Evolutionary conservation across 495 filamentous ascomycete genomes (phyloP).

Genomic region (Pyrenula aspistea): DNA sequence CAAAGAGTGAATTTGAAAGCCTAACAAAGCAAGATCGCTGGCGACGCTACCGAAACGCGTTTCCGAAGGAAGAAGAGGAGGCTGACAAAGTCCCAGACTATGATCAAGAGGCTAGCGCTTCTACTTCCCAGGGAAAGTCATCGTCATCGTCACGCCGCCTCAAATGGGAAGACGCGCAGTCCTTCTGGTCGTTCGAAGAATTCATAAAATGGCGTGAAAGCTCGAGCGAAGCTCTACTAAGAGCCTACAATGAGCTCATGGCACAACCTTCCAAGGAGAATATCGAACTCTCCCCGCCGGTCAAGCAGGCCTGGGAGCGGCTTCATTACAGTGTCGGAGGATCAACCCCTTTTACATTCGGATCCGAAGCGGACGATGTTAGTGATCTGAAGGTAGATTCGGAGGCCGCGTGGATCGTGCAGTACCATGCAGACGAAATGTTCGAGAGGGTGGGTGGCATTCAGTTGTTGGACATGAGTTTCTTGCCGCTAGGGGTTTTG

Average conservation of each 20-base stretch:
- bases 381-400: neutral
- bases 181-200: conserved; percentile 37
- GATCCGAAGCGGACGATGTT: conserved; percentile 7
- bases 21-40: neutral
- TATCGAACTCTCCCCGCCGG: neutral
- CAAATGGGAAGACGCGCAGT: conserved; percentile 6
- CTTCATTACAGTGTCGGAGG: conserved; percentile 3
- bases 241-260: conserved; percentile 15
- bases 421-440: conserved; percentile 23
- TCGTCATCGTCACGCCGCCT: neutral
- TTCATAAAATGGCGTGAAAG: conserved; percentile 29
- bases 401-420: conserved; percentile 1
- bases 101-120: neutral
- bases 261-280: conserved; percentile 8
- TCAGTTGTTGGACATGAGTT: conserved; percentile 37
- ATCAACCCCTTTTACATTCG: neutral
- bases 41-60: neutral
- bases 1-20: conserved; percentile 20
- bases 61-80: neutral
- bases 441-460: conserved; percentile 35
- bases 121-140: too few relatives aligned
- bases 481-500: conserved; percentile 42
- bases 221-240: conserved; percentile 8
- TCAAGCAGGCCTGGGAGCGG: conserved; percentile 1
- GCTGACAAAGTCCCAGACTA: conserved; percentile 3